Evolutionary conservation across 768 basidiomycete species (phyloP).

Genomic region (Coprinellus micaceus): DNA sequence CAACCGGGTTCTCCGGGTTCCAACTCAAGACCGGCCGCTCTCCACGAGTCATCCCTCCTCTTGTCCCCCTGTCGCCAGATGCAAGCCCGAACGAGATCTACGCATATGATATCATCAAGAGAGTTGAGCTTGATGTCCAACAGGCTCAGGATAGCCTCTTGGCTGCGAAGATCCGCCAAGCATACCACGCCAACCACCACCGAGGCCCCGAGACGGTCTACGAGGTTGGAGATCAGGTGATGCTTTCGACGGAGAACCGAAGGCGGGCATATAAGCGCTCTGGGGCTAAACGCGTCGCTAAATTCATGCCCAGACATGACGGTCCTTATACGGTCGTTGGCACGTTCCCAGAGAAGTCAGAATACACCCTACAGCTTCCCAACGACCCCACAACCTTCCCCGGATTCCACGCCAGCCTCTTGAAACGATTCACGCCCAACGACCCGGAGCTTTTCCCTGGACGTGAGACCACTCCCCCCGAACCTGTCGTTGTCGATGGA

Average conservation of each 20-base stretch:
- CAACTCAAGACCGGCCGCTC: slow-evolving; percentile 22
- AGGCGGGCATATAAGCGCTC: slow-evolving; percentile 21
- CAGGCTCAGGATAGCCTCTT: slow-evolving; percentile 32
- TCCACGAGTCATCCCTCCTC: slow-evolving; percentile 24
- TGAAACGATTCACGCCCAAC: slow-evolving; percentile 24
- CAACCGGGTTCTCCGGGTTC: slow-evolving; percentile 32
- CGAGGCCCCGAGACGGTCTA: slow-evolving; percentile 19
- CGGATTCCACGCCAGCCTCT: slow-evolving; percentile 32
- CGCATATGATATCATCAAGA: slow-evolving; percentile 4
- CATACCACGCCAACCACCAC: slow-evolving; percentile 25
- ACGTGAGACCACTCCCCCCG: slow-evolving; percentile 16
- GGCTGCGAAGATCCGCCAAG: slow-evolving; percentile 25
- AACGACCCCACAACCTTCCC: slow-evolving; percentile 21
- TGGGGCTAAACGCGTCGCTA: slow-evolving; percentile 24
- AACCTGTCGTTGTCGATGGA: slow-evolving; percentile 20
- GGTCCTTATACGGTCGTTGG: slow-evolving; percentile 24
- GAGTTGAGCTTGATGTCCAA: background rate
- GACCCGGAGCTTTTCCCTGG: slow-evolving; percentile 26
- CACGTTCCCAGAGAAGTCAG: slow-evolving; percentile 5
- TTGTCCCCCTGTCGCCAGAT: slow-evolving; percentile 15
- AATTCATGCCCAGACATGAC: slow-evolving; percentile 36
- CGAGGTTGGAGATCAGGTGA: too few relatives aligned
- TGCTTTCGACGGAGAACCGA: slow-evolving; percentile 25
- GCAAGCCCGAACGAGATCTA: background rate
- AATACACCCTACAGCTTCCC: slow-evolving; percentile 18